Base-by-base conservation (phyloP, 768 basidiomycete species). In the Tulasnella sp. region DNA sequence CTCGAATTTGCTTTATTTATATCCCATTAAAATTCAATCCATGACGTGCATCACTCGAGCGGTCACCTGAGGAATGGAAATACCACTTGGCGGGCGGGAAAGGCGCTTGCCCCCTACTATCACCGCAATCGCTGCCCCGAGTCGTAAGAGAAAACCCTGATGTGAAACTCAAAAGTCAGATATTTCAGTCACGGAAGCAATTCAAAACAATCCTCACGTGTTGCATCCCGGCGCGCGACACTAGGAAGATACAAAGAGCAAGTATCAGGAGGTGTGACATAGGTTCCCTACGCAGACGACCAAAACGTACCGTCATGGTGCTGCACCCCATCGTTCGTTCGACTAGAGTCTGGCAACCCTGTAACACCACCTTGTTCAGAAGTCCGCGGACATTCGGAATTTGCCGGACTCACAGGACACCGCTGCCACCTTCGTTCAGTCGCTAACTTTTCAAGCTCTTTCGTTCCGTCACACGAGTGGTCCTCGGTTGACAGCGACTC, bases 391-490 rank as follows among this genome's bases (percentile, higher is more conserved):
- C 5, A 20, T 75, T 57, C 39, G 39, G 70, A 20, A 26, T 10
- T 23, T 15, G 2, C 29, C 4, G n/a, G 3, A 80, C 86, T 73
- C 80, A 85, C 91, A 88, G 79, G 91, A 81, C 91, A 92, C 74
- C 87, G 86, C 79, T 88, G 89, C 91, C 91, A 91, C 6, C 90
- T 67, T 26, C 90, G 26, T 85, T 83, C 81, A 84, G 80, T 48
- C 83, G 82, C 88, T 67, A 90, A 79, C 73, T 86, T 83, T 3
- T 87, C 85, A 10, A 91, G 85, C 80, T 91, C 90, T 1, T 85
- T 85, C 13, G 88, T 85, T 9, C 89, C 89, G 77, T 90, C 90
- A 81, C 91, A 91, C 0, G 88, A 88, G 74, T 81, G 80, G 18
- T 81, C 78, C 82, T 91, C 89, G 74, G 84, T 83, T 15, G 85